Evolutionary conservation across 1,139 yeast species (phyloP).

Genomic region (Maudiozyma humilis): DNA sequence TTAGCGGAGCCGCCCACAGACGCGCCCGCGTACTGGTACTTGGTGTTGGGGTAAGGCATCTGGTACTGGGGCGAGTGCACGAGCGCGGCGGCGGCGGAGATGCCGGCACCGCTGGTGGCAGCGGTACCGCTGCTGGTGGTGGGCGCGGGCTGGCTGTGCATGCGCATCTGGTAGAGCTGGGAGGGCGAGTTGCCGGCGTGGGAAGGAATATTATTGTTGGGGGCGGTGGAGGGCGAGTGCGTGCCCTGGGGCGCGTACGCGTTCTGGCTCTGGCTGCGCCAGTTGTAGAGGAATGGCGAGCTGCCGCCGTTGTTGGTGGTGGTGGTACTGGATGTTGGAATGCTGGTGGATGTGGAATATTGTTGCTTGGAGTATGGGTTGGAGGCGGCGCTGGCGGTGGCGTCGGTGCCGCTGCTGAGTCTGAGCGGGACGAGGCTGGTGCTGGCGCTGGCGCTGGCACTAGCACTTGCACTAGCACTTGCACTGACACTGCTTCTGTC

Average conservation of each 20-base stretch:
- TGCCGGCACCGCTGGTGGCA: background rate
- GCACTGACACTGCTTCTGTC: no score
- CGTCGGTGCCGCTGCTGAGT: no score
- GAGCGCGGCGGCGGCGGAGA: background rate
- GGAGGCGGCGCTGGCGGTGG: background rate
- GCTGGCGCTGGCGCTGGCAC: background rate
- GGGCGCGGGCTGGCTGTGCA: background rate
- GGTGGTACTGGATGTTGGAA: background rate
- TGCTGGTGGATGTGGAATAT: slow-evolving; percentile 1
- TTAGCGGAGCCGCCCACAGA: background rate
- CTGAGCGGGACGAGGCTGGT: no score
- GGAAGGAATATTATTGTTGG: no score
- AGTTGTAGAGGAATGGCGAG: background rate
- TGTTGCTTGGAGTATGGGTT: background rate
- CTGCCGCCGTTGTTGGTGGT: no score
- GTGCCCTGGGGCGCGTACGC: background rate
- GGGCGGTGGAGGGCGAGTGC: no score
- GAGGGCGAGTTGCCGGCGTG: no score
- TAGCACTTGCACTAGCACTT: background rate
- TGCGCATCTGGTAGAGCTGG: no score
- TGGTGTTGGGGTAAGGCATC: background rate
- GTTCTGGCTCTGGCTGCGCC: background rate
- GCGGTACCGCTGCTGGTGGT: background rate
- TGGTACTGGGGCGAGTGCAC: background rate
- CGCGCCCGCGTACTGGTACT: background rate